Evolutionary conservation across 164 flowering plant species (phyloP).

Genomic region (Cinnamomum chago): DNA sequence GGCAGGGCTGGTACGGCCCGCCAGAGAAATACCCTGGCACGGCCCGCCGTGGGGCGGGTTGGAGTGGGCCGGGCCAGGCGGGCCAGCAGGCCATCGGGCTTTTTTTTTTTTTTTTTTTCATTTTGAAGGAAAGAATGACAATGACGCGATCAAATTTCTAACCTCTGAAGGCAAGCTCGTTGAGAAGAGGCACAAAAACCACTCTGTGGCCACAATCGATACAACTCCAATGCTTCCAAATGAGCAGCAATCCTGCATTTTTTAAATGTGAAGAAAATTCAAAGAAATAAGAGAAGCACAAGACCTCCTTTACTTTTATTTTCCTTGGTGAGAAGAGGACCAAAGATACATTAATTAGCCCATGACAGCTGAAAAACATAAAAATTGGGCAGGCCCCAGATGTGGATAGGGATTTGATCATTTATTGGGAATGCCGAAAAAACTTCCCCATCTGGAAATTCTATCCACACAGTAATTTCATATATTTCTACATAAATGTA

Average conservation of each 20-base stretch:
- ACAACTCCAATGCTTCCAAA: conserved; percentile 80
- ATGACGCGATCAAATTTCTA: not conserved
- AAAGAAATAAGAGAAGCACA: not conserved
- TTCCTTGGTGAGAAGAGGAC: not conserved
- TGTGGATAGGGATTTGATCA: not conserved
- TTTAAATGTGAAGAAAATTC: not conserved
- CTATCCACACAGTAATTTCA: not conserved
- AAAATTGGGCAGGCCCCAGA: not conserved
- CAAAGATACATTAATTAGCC: not conserved
- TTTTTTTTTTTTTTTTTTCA: too few relatives aligned
- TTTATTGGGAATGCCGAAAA: not conserved
- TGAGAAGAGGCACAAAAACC: conserved; percentile 95
- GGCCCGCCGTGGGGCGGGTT: too few relatives aligned
- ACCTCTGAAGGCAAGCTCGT: conserved; percentile 99
- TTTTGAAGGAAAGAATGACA: not conserved
- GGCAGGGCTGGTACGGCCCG: too few relatives aligned
- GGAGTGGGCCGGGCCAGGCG: too few relatives aligned
- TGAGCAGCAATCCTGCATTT: conserved; percentile 73
- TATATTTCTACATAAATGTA: not conserved
- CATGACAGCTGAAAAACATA: not conserved
- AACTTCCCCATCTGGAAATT: not conserved
- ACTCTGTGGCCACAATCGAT: conserved; percentile 94
- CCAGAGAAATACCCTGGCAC: too few relatives aligned
- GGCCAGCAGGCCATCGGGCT: too few relatives aligned
- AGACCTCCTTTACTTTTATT: too few relatives aligned